These are phyloP conservation scores for Teratosphaeriaceae sp. DNA, from an alignment of 2,329 filamentous ascomycete genomes.

Conservation along the genomic window DNA sequence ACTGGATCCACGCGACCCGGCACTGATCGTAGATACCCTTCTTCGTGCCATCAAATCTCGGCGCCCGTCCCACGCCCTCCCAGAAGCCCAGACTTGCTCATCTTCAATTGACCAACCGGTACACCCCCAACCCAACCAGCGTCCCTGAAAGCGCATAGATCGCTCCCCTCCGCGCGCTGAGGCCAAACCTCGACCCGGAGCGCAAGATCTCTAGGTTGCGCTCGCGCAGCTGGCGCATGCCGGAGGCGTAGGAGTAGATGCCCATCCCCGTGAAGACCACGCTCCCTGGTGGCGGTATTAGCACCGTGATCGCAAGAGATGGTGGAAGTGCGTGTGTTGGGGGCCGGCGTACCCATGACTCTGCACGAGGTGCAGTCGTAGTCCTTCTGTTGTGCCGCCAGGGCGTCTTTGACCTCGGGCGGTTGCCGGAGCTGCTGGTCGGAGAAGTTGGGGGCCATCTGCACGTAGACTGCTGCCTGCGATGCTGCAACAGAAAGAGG, in stretches of 20 bases:
- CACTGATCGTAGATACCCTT: no score
- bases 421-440: conserved; percentile 13
- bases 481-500: no score
- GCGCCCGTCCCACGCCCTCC: no score
- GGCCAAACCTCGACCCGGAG: conserved; percentile 36
- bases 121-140: conserved; percentile 40
- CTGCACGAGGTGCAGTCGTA: conserved; percentile 29
- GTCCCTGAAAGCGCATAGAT: conserved; percentile 35
- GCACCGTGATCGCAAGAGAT: no score
- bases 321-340: not conserved
- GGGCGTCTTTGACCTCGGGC: conserved; percentile 15
- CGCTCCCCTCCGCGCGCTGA: conserved; percentile 33
- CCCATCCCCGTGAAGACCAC: conserved; percentile 42
- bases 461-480: no score
- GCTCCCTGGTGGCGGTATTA: no score
- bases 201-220: conserved; percentile 35
- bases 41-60: no score
- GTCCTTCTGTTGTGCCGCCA: conserved; percentile 18
- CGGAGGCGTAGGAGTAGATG: conserved; percentile 40
- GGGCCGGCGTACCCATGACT: conserved; percentile 23
- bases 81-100: no score
- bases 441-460: not conserved
- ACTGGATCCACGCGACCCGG: no score
- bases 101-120: conserved; percentile 31
- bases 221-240: conserved; percentile 37